These are phyloP conservation scores for Aspergillus costaricaensis DNA, from an alignment of 2,329 filamentous ascomycete species.

Conservation along the genomic window DNA sequence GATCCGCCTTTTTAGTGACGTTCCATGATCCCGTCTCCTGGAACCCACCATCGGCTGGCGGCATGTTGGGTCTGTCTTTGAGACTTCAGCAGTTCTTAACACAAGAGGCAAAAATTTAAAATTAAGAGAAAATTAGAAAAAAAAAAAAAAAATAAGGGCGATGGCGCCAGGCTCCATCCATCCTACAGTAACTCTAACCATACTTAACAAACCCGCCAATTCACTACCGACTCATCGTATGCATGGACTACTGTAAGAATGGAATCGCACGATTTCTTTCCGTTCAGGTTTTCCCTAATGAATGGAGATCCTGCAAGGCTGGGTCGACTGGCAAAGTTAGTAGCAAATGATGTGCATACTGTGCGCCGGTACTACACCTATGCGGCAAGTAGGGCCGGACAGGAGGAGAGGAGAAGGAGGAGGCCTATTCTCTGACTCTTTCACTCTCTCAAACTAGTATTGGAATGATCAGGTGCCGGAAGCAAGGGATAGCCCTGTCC, in stretches of 20 bases:
- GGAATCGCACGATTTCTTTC: background rate
- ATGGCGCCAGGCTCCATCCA: too few species aligned
- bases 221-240: background rate
- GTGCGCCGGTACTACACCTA: slow-evolving; percentile 4
- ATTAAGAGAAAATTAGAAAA: too few species aligned
- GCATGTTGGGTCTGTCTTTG: slow-evolving; percentile 8
- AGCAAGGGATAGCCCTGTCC: slow-evolving; percentile 21
- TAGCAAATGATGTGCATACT: slow-evolving; percentile 12
- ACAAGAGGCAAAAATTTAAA: too few species aligned
- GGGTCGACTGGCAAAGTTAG: slow-evolving; percentile 2
- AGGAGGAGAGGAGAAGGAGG: background rate
- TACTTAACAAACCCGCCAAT: background rate
- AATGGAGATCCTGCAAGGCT: slow-evolving; percentile 13
- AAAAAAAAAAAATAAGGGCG: too few species aligned
- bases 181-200: background rate
- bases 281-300: background rate
- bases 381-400: too few species aligned
- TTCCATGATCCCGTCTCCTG: slow-evolving; percentile 23
- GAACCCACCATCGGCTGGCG: slow-evolving; percentile 18
- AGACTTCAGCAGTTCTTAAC: background rate
- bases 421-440: too few species aligned
- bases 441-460: background rate
- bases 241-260: background rate
- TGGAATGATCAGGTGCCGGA: slow-evolving; percentile 11
- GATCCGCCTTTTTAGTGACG: slow-evolving; percentile 18